Percentiles rank a stretch among this genome's conserved stretches.
Evolutionary conservation across 306 rosid species (phyloP).

Genomic region (Elaeagnus macrophylla): DNA sequence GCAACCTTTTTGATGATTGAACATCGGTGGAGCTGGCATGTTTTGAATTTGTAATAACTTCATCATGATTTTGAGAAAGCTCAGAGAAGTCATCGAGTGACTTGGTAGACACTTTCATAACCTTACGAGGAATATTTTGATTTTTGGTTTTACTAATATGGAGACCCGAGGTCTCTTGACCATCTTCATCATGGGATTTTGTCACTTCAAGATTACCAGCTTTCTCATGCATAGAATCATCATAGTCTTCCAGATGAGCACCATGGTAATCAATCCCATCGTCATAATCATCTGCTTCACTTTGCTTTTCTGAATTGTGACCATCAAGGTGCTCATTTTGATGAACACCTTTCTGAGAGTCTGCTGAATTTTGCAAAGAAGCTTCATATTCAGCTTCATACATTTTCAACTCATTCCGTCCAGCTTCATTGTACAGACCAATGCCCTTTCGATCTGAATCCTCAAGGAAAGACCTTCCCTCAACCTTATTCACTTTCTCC

Average conservation of each 20-base stretch:
- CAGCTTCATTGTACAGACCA: conserved; percentile 93
- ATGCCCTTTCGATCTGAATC: conserved; percentile 36
- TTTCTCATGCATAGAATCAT: conserved; percentile 25
- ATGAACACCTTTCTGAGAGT: conserved; percentile 21
- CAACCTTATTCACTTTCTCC: conserved; percentile 21
- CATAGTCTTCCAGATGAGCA: conserved; percentile 41
- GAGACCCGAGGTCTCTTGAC: conserved; percentile 29
- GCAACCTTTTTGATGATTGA: conserved; percentile 38
- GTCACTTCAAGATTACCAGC: conserved; percentile 28
- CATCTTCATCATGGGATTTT: conserved; percentile 28
- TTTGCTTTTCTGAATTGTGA: conserved; percentile 34
- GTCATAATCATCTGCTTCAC: conserved; percentile 59
- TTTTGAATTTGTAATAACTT: conserved; percentile 34
- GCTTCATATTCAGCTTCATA: conserved; percentile 92
- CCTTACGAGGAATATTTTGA: conserved; percentile 26
- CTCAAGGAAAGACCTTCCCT: conserved; percentile 27
- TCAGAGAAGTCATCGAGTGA: conserved; percentile 26
- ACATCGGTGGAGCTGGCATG: conserved; percentile 22
- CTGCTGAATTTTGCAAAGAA: conserved; percentile 43
- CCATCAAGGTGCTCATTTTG: conserved; percentile 20
- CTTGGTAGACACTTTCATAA: conserved; percentile 23
- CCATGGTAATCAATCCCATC: conserved; percentile 58
- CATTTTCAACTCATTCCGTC: conserved; percentile 79
- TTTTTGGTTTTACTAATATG: conserved; percentile 23
- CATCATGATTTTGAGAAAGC: conserved; percentile 19